These are phyloP conservation scores for Perilla frutescens DNA, from an alignment of 257 asterid species.

Conservation along the genomic window DNA sequence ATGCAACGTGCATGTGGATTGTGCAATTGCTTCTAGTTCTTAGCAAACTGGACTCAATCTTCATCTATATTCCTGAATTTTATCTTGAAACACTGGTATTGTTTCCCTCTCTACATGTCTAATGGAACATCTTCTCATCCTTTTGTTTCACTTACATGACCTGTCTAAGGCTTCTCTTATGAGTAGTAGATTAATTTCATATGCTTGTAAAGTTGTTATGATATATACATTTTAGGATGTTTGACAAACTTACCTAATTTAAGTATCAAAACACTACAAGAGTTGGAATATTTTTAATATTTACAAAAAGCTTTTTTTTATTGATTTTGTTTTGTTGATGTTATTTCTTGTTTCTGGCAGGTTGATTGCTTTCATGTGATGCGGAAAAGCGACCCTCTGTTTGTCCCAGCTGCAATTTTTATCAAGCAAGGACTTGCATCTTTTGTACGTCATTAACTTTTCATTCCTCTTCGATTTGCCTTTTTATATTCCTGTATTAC, in stretches of 20 bases:
- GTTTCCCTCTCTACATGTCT: constrained; percentile 29
- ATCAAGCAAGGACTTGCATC: constrained; percentile 90
- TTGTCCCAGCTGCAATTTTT: constrained; percentile 78
- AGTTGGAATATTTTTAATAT: not conserved
- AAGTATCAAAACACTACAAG: constrained; percentile 7
- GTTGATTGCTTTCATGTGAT: constrained; percentile 95
- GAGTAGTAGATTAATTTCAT: constrained; percentile 6
- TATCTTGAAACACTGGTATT: constrained; percentile 92
- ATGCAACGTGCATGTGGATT: constrained; percentile 92
- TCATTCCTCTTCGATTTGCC: constrained; percentile 22
- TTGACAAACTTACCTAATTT: constrained; percentile 7
- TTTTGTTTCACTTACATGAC: constrained; percentile 20
- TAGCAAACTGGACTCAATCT: constrained; percentile 79
- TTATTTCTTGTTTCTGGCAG: constrained; percentile 51
- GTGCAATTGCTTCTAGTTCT: constrained; percentile 86
- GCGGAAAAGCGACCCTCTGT: constrained; percentile 96
- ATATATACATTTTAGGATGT: not conserved
- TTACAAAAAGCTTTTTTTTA: not conserved
- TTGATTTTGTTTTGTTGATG: constrained; percentile 15
- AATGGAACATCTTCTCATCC: constrained; percentile 2
- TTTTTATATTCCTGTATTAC: not conserved
- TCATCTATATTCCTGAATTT: constrained; percentile 84
- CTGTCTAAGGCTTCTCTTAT: constrained; percentile 22
- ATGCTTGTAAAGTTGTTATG: constrained; percentile 2
- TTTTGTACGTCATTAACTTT: constrained; percentile 61